Conservation (phyloP, 345 rosid species). For the Cardiospermum halicacabum region DNA sequence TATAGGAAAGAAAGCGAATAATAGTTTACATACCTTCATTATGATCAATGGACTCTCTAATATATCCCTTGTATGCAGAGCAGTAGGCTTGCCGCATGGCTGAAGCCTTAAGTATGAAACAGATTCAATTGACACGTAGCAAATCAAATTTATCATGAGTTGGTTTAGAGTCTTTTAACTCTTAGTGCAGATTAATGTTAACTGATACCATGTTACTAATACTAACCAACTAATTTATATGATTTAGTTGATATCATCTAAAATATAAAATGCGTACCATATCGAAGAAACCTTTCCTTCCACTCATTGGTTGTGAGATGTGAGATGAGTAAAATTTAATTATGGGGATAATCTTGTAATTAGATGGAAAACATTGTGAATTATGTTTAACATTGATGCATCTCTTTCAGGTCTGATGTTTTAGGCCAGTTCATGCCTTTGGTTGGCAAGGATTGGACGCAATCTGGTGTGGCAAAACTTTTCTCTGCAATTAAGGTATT, state of each 20-base stretch:
- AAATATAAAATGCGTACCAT: background rate
- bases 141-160: no score
- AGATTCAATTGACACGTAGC: no score
- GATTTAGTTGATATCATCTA: background rate
- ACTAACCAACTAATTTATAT: no score
- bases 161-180: no score
- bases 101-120: no score
- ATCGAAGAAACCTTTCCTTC: background rate
- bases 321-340: background rate
- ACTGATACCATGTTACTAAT: no score
- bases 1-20: no score
- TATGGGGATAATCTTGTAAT: background rate
- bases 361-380: background rate
- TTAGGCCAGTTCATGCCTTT: constrained; percentile 97
- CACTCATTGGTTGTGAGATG: background rate
- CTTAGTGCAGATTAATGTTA: no score
- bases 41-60: no score
- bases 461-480: constrained; percentile 90
- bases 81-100: no score
- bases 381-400: constrained; percentile 12
- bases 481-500: constrained; percentile 85
- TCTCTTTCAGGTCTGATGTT: constrained; percentile 80
- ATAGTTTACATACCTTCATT: no score
- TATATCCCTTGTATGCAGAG: no score
- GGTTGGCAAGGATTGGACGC: constrained; percentile 97